Percentiles rank a stretch among this genome's conserved stretches.
Conservation (phyloP, 164 flowering plant species). For the Kingdonia uniflora region DNA sequence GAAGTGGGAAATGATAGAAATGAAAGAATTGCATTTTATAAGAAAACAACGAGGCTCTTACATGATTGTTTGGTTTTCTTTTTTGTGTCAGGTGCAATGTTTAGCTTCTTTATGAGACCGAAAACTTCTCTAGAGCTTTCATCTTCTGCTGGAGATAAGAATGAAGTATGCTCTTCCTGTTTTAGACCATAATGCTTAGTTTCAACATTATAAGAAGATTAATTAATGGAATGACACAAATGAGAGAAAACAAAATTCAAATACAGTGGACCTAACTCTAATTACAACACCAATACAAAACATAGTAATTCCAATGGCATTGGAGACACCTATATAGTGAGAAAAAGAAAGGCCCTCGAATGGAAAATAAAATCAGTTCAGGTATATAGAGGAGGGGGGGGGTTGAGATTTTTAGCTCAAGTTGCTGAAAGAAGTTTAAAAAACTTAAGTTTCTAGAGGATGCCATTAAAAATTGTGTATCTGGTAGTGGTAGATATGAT, state of each 20-base stretch:
- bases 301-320: too few relatives aligned
- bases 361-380: too few relatives aligned
- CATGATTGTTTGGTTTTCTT: slow-evolving; percentile 59
- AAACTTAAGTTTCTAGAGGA: too few relatives aligned
- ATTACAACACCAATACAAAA: too few relatives aligned
- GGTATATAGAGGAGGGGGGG: too few relatives aligned
- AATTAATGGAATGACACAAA: neutral
- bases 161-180: slow-evolving; percentile 39
- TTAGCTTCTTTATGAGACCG: slow-evolving; percentile 78
- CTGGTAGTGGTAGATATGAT: too few relatives aligned
- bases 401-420: too few relatives aligned
- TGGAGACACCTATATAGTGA: too few relatives aligned
- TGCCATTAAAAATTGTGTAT: too few relatives aligned
- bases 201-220: neutral
- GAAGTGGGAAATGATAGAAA: neutral
- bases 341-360: too few relatives aligned
- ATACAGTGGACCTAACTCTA: too few relatives aligned
- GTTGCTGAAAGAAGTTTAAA: too few relatives aligned
- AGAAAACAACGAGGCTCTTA: slow-evolving; percentile 13
- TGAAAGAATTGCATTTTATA: neutral
- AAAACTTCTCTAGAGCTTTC: slow-evolving; percentile 71
- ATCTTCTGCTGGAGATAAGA: slow-evolving; percentile 55
- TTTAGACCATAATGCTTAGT: slow-evolving; percentile 7
- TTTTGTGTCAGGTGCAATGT: slow-evolving; percentile 43
- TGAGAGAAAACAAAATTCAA: neutral